phyloP scores from a whole-genome alignment of 2,329 filamentous ascomycete genomes.

The Talaromyces sp. region DNA sequence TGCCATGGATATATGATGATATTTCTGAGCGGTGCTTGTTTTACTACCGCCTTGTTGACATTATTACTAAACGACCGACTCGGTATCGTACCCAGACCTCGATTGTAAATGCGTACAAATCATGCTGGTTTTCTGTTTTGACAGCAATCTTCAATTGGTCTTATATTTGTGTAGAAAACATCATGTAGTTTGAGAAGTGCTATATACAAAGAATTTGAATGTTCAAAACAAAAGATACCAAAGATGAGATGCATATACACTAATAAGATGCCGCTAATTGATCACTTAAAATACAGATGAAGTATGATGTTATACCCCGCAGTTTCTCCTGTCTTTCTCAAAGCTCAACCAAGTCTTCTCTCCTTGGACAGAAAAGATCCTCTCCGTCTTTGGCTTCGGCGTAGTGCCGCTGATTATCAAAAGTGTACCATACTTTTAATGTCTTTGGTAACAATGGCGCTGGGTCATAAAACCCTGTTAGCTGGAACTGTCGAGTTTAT shows the following conservation, averaged over 20 bases:
- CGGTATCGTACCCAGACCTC: not conserved
- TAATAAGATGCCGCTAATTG: not conserved
- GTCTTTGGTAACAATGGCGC: conserved; percentile 35
- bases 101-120: not conserved
- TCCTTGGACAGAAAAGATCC: conserved; percentile 33
- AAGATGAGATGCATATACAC: not conserved
- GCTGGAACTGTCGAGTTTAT: conserved; percentile 27
- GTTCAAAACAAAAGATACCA: not conserved
- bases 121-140: not conserved
- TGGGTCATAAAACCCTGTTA: conserved; percentile 40
- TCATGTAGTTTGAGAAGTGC: not conserved
- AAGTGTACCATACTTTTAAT: conserved; percentile 38
- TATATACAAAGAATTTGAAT: not conserved
- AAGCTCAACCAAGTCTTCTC: conserved; percentile 21
- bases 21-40: not conserved
- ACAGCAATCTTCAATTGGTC: not conserved
- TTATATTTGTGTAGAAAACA: not conserved
- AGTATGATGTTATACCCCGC: not conserved
- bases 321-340: not conserved
- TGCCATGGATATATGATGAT: no score
- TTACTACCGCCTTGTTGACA: not conserved
- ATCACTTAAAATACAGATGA: not conserved
- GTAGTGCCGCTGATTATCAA: conserved; percentile 31
- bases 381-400: conserved; percentile 33
- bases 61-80: not conserved